Evolutionary conservation across 768 basidiomycete species (phyloP).

Genomic region (Rhizopogon rudus): DNA sequence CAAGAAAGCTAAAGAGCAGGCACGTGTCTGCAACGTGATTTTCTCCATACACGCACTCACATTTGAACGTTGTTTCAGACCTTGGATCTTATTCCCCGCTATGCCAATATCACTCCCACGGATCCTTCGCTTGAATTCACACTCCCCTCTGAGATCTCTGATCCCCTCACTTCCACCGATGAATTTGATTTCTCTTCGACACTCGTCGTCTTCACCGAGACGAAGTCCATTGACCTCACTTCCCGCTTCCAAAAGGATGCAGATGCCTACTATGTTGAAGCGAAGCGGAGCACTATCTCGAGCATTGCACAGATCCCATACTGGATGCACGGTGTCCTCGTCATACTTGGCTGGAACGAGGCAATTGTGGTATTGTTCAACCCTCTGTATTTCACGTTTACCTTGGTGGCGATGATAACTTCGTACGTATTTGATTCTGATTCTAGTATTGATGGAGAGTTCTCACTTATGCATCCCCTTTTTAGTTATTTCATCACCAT

Average conservation of each 20-base stretch:
- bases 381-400: constrained; percentile 84
- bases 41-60: not conserved
- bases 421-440: constrained; percentile 50
- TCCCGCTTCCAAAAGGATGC: constrained; percentile 89
- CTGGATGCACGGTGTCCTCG: constrained; percentile 93
- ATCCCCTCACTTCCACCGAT: constrained; percentile 35
- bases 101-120: constrained; percentile 71
- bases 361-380: constrained; percentile 95
- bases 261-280: constrained; percentile 96
- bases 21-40: constrained; percentile 26
- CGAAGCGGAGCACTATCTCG: constrained; percentile 92
- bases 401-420: constrained; percentile 58
- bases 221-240: constrained; percentile 71
- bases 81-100: constrained; percentile 82
- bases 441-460: not conserved
- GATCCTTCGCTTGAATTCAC: constrained; percentile 61
- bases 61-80: constrained; percentile 45
- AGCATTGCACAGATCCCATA: constrained; percentile 90
- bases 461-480: not conserved
- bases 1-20: constrained; percentile 87
- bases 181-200: constrained; percentile 83
- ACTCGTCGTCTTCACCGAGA: constrained; percentile 78
- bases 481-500: constrained; percentile 60
- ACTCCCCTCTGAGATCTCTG: constrained; percentile 50
- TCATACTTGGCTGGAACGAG: constrained; percentile 97